Conservation (phyloP, 495 filamentous ascomycete genomes). For the Penicillium subrubescens region DNA sequence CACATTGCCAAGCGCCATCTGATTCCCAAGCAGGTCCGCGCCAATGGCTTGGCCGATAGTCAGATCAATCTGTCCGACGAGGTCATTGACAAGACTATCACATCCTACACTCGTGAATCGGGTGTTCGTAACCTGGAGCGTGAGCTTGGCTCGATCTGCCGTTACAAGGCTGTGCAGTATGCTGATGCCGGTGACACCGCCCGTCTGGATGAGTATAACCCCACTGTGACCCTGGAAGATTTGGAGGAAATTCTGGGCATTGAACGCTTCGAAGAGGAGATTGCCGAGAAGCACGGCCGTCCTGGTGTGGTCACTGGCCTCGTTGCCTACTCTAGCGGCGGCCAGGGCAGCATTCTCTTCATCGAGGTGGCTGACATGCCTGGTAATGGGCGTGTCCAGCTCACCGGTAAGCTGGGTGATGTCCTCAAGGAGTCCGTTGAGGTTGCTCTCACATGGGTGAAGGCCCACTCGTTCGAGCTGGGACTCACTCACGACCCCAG, state of each 20-base stretch:
- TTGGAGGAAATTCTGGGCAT: conserved; percentile 90
- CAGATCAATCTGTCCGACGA: conserved; percentile 77
- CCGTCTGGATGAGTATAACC: conserved; percentile 70
- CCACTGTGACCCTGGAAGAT: conserved; percentile 72
- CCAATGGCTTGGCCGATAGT: conserved; percentile 74
- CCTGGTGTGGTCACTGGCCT: conserved; percentile 96
- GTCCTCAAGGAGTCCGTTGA: conserved; percentile 97
- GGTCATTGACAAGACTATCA: conserved; percentile 91
- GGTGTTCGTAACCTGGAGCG: conserved; percentile 96
- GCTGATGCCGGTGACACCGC: conserved; percentile 84
- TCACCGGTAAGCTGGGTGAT: conserved; percentile 98
- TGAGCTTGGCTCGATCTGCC: conserved; percentile 91
- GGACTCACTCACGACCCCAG: conserved; percentile 77
- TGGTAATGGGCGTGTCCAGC: conserved; percentile 85
- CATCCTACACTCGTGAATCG: conserved; percentile 95
- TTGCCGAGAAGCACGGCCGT: conserved; percentile 82
- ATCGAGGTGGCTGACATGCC: conserved; percentile 99
- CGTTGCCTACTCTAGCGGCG: conserved; percentile 92
- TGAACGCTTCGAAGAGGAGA: conserved; percentile 93
- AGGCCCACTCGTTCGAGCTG: conserved; percentile 90
- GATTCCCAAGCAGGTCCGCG: conserved; percentile 86
- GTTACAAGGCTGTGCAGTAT: conserved; percentile 92
- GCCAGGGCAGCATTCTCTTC: conserved; percentile 95
- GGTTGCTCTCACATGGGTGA: conserved; percentile 94
- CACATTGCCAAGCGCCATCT: conserved; percentile 93